These are phyloP conservation scores for Ganoderma multipileum DNA, from an alignment of 1,284 basidiomycete species.

Conservation along the genomic window DNA sequence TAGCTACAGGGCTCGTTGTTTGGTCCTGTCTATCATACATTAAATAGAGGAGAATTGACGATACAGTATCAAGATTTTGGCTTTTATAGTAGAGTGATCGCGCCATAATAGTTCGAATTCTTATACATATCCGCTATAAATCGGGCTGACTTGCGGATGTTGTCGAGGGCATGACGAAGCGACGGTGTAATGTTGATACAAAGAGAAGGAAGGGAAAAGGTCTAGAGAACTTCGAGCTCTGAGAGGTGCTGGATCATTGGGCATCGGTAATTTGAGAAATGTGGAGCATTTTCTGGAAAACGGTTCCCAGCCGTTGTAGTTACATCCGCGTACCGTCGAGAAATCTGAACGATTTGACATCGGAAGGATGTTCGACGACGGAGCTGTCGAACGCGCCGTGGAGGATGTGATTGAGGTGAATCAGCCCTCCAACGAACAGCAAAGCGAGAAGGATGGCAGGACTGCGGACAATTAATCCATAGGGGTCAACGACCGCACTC, in stretches of 20 bases:
- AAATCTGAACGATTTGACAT: neutral
- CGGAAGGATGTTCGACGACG: neutral
- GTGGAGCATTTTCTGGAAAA: neutral
- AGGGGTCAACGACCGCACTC: conserved; percentile 23
- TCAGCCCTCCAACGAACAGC: conserved; percentile 12
- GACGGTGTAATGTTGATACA: neutral
- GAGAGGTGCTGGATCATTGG: neutral
- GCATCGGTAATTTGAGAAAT: neutral
- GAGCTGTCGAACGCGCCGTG: neutral
- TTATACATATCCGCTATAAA: no score
- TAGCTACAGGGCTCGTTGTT: neutral
- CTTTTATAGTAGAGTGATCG: neutral
- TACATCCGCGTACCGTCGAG: neutral
- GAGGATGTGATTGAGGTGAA: conserved; percentile 13
- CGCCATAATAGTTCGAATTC: neutral
- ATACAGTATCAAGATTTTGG: neutral
- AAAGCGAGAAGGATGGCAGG: conserved; percentile 19
- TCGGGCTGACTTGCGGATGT: neutral
- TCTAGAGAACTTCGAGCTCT: neutral
- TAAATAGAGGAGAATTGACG: neutral
- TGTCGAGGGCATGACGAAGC: neutral
- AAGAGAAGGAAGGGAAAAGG: neutral
- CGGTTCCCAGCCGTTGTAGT: neutral
- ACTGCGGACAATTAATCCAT: conserved; percentile 14
- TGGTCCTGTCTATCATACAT: conserved; percentile 11